Conservation (phyloP, 345 rosid species). For the Pugionium dolabratum region DNA sequence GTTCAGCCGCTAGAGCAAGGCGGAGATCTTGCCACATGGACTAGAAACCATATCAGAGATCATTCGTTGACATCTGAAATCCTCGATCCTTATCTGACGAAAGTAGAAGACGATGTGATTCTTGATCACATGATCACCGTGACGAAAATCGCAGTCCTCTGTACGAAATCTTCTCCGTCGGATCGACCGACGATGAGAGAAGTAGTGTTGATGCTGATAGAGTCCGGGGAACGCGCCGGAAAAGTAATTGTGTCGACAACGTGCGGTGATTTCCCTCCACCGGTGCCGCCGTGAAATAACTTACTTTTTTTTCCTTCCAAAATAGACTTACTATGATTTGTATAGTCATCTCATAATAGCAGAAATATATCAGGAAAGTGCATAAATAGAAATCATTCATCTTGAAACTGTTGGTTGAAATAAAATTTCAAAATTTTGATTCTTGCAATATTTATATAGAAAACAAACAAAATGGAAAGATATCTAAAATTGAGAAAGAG, state of each 20-base stretch:
- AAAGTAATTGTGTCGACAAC: conserved; percentile 45
- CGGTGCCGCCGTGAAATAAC: conserved; percentile 27
- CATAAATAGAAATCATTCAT: conserved; percentile 23
- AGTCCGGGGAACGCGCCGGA: conserved; percentile 61
- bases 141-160: conserved; percentile 71
- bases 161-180: conserved; percentile 66
- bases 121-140: conserved; percentile 75
- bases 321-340: conserved; percentile 40
- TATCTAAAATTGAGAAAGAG: neutral
- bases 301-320: neutral
- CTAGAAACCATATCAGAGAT: conserved; percentile 56
- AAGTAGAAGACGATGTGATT: conserved; percentile 53
- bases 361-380: conserved; percentile 7
- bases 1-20: conserved; percentile 88
- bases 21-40: conserved; percentile 85
- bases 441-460: neutral
- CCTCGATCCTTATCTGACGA: conserved; percentile 59
- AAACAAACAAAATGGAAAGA: neutral
- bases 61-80: conserved; percentile 57
- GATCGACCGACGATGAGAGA: conserved; percentile 93
- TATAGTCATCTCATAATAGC: conserved; percentile 31
- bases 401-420: conserved; percentile 1
- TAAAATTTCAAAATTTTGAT: conserved; percentile 6
- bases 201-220: conserved; percentile 76
- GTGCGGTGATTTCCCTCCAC: conserved; percentile 42